A percentile compares a stretch with the other conserved stretches of the same genome.
Evolutionary conservation across 1,284 basidiomycete species (phyloP).

Genomic region (Phylloporus gajari): DNA sequence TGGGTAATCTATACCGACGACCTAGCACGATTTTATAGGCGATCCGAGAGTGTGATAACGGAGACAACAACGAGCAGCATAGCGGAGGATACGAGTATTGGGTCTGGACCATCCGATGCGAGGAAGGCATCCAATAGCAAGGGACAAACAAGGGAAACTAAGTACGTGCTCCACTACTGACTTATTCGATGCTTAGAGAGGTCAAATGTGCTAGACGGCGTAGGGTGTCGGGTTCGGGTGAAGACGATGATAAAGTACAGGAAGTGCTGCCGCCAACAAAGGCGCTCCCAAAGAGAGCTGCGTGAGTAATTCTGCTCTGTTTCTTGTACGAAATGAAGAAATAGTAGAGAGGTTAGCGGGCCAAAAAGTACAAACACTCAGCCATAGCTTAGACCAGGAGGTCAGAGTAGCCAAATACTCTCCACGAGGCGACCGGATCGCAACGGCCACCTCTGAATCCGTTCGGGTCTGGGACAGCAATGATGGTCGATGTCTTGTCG

Average conservation of each 20-base stretch:
- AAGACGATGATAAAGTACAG: constrained; percentile 40
- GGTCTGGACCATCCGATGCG: constrained; percentile 40
- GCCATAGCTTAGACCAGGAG: no score
- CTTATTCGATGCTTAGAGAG: not conserved
- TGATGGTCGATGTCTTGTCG: no score
- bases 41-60: constrained; percentile 58
- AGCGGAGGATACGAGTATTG: constrained; percentile 38
- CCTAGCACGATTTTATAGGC: constrained; percentile 42
- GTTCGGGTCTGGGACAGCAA: no score
- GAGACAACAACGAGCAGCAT: constrained; percentile 47
- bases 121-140: constrained; percentile 38
- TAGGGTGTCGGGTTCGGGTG: constrained; percentile 59
- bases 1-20: not conserved
- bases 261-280: constrained; percentile 46
- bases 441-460: no score
- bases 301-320: constrained; percentile 45
- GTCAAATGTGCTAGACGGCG: constrained; percentile 47
- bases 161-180: constrained; percentile 44
- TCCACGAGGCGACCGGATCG: no score
- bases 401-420: no score
- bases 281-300: constrained; percentile 55
- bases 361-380: no score
- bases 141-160: constrained; percentile 46
- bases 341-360: constrained; percentile 29
- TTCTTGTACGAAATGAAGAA: not conserved